Evolutionary conservation across 1,139 yeast genomes (phyloP).

Genomic region (Taphrina flavorubra): DNA sequence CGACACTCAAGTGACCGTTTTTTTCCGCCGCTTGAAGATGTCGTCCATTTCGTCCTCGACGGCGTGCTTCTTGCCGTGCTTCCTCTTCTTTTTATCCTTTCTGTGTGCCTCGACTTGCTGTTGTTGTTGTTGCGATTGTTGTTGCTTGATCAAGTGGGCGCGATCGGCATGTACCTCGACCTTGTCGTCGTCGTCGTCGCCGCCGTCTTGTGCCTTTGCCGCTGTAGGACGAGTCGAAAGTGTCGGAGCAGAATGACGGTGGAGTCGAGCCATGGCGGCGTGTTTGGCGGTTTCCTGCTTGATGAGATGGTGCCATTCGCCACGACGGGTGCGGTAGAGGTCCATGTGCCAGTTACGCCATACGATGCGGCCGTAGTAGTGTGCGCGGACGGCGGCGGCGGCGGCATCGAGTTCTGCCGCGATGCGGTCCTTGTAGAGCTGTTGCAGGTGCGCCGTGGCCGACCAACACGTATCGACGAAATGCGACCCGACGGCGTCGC

Average conservation of each 20-base stretch:
- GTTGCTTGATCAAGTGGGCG: not conserved
- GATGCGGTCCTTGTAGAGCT: constrained; percentile 83
- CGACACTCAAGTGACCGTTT: too few relatives aligned
- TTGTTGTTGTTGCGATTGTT: not conserved
- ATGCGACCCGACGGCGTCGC: constrained; percentile 92
- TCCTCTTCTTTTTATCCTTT: constrained; percentile 9
- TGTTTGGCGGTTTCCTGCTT: constrained; percentile 28
- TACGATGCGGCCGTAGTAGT: constrained; percentile 84
- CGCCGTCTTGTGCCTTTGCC: too few relatives aligned
- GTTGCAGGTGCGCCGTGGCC: constrained; percentile 69
- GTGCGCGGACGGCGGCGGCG: constrained; percentile 61
- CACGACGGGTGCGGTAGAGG: constrained; percentile 54
- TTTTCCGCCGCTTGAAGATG: constrained; percentile 23
- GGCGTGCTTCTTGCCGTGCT: constrained; percentile 6
- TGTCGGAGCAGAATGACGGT: not conserved
- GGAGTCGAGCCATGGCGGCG: constrained; percentile 22
- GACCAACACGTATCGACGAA: constrained; percentile 83
- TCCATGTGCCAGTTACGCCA: constrained; percentile 97
- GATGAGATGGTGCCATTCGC: constrained; percentile 41
- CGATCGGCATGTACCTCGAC: constrained; percentile 9
- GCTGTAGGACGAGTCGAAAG: too few relatives aligned
- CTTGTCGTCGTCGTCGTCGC: not conserved
- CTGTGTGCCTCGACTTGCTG: not conserved
- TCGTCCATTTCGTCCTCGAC: constrained; percentile 24
- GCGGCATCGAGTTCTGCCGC: constrained; percentile 71